Evolutionary conservation across 1,284 basidiomycete species (phyloP), one percentile per base, ranked within the genome.

Genomic region (Tilletia caries): DNA sequence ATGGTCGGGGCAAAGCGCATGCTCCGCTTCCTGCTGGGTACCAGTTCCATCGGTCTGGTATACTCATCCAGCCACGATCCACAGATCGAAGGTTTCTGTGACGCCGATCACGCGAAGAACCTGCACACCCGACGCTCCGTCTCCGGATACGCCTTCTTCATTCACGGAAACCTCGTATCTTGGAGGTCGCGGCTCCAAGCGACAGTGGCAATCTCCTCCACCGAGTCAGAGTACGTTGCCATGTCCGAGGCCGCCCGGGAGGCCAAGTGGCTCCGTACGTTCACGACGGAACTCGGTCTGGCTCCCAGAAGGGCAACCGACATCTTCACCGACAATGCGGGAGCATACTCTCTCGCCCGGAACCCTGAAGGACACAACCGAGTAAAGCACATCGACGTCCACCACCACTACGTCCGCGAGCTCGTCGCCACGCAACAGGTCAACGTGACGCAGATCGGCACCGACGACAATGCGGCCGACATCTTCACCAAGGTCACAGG

Each of bases 11-110:
- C 84, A 0, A 83, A 85, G 18, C 80, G 81, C 3, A 79, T 86
- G 4, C 75, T 87, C 0, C 79, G 80, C 0, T 88, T 88, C 72
- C 81, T 88, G 0, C 82, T 84, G n/a, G 84, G 91, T 81, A 92
- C 86, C 0, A 60, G 72, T 4, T 54, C 79, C 18, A 65, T 83
- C 13, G 74, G 76, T 46, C 79, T 86, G 23, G 65, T 67, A 2
- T 73, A 13, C 58, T 32, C 27, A 15, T 6, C 4, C 15, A 18
- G 23, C 8, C 29, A 32, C 33, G 27, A 27, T 32, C 18, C 58
- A 6, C 13, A 32, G 27, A 32, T 62, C 27, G 23, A 27, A 12
- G 58, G 58, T 8, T 71, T n/a, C 44, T 29, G 41, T 48, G 71
- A 74, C 37, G 12, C 66, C 13, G 68, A 73, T 43, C 68, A 67